phyloP scores from a whole-genome alignment of 108 stramenopile genomes.

The Nitzschia palea region DNA sequence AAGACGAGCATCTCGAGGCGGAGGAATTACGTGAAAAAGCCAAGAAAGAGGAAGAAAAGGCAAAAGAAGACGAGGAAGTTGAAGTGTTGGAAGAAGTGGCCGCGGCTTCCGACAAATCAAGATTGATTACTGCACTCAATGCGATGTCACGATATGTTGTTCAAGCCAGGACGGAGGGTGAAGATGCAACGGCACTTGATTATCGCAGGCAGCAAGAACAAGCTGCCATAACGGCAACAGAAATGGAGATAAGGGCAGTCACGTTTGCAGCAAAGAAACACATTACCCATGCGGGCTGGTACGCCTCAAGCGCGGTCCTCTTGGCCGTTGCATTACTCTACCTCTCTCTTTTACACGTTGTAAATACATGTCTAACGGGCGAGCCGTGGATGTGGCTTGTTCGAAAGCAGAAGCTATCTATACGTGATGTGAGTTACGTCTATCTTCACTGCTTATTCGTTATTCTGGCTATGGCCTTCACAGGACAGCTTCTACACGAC shows the following conservation, averaged over 20 bases:
- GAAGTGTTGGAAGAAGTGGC: not conserved
- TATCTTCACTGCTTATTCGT: constrained; percentile 12
- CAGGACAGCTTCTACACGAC: constrained; percentile 10
- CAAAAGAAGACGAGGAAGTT: not conserved
- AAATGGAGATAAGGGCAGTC: not conserved
- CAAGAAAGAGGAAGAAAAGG: not conserved
- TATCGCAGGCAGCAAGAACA: not conserved
- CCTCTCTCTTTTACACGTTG: not conserved
- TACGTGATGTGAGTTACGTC: constrained; percentile 19
- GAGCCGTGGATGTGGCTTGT: constrained; percentile 25
- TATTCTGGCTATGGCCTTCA: constrained; percentile 19
- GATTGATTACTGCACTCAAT: not conserved
- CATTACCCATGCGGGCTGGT: constrained; percentile 24
- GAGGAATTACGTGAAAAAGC: not conserved
- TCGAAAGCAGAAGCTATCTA: not conserved
- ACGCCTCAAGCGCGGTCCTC: constrained; percentile 6
- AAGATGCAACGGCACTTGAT: not conserved
- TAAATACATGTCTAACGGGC: constrained; percentile 6
- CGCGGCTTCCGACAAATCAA: not conserved
- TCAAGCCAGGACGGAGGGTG: not conserved
- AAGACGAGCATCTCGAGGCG: constrained; percentile 1
- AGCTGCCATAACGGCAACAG: not conserved
- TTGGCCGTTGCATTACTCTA: constrained; percentile 9
- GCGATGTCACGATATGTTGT: not conserved
- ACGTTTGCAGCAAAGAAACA: constrained; percentile 19